phyloP scores from a whole-genome alignment of 768 basidiomycete genomes.

The Tephrocybe sp. region DNA sequence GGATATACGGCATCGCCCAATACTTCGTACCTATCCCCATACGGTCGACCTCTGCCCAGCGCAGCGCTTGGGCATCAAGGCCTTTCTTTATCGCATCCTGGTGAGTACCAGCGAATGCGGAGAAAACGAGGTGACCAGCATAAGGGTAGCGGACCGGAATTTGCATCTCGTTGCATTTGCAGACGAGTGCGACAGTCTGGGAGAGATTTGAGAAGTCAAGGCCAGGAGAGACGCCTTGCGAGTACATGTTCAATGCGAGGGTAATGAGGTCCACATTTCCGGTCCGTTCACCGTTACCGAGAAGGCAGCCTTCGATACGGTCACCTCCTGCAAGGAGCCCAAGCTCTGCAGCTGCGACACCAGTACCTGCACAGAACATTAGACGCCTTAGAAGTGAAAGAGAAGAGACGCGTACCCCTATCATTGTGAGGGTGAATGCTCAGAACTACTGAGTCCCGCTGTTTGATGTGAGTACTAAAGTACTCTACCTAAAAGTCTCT shows the following conservation, averaged over 20 bases:
- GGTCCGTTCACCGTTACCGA: constrained; percentile 85
- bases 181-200: constrained; percentile 71
- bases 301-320: constrained; percentile 80
- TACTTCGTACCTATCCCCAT: constrained; percentile 40
- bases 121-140: constrained; percentile 82
- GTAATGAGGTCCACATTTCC: constrained; percentile 86
- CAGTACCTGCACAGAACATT: constrained; percentile 48
- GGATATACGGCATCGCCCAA: constrained; percentile 83
- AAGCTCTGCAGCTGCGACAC: constrained; percentile 77
- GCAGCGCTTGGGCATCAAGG: constrained; percentile 59
- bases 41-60: constrained; percentile 47
- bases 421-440: constrained; percentile 85
- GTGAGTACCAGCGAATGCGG: constrained; percentile 83
- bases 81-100: constrained; percentile 90
- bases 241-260: constrained; percentile 79
- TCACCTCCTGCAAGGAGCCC: constrained; percentile 77
- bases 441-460: constrained; percentile 69
- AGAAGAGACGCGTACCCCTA: constrained; percentile 43
- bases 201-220: constrained; percentile 77
- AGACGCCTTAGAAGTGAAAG: neutral
- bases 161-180: constrained; percentile 75
- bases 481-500: constrained; percentile 58
- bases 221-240: constrained; percentile 73
- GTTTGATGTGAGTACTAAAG: constrained; percentile 67
- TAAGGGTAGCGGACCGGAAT: constrained; percentile 82